These are phyloP conservation scores for Pseudocercospora vitis DNA, from an alignment of 2,329 filamentous ascomycete species.

Conservation along the genomic window DNA sequence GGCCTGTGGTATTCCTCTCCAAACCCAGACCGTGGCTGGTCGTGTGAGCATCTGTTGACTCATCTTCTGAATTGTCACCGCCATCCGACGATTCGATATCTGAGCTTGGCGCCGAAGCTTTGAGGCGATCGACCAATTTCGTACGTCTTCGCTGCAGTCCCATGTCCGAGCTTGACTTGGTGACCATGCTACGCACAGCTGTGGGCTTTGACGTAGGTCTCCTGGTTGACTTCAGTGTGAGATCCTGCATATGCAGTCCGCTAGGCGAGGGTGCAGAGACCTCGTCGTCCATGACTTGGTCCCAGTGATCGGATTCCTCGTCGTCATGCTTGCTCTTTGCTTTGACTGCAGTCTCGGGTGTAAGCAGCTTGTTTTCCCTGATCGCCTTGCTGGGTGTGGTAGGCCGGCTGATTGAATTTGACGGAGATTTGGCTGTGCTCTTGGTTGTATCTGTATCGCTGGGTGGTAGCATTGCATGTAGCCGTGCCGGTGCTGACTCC, in stretches of 20 bases:
- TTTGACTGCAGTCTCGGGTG: slow-evolving; percentile 21
- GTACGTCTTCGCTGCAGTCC: slow-evolving; percentile 25
- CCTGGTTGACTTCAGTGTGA: slow-evolving; percentile 24
- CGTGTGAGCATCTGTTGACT: slow-evolving; percentile 24
- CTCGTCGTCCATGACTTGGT: slow-evolving; percentile 30
- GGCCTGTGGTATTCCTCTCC: slow-evolving; percentile 6
- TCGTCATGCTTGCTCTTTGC: slow-evolving; percentile 27
- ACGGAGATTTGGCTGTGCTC: slow-evolving; percentile 22
- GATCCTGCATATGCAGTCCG: slow-evolving; percentile 27
- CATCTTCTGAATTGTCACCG: slow-evolving; percentile 23
- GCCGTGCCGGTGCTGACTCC: slow-evolving; percentile 33
- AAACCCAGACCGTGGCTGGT: slow-evolving; percentile 14
- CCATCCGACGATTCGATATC: slow-evolving; percentile 25
- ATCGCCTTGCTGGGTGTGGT: slow-evolving; percentile 24
- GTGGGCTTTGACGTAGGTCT: slow-evolving; percentile 6
- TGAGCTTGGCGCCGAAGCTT: slow-evolving; percentile 31
- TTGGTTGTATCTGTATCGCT: slow-evolving; percentile 28
- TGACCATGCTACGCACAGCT: slow-evolving; percentile 14
- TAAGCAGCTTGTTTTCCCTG: slow-evolving; percentile 9
- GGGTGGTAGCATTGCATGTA: slow-evolving; percentile 33
- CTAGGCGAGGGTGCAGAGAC: slow-evolving; percentile 27
- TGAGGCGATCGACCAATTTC: slow-evolving; percentile 38
- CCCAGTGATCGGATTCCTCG: slow-evolving; percentile 37
- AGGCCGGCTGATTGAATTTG: slow-evolving; percentile 19
- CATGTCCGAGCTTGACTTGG: slow-evolving; percentile 31